These are phyloP conservation scores for Trichaptum fuscoviolaceum DNA, from an alignment of 768 basidiomycete genomes.

Conservation along the genomic window DNA sequence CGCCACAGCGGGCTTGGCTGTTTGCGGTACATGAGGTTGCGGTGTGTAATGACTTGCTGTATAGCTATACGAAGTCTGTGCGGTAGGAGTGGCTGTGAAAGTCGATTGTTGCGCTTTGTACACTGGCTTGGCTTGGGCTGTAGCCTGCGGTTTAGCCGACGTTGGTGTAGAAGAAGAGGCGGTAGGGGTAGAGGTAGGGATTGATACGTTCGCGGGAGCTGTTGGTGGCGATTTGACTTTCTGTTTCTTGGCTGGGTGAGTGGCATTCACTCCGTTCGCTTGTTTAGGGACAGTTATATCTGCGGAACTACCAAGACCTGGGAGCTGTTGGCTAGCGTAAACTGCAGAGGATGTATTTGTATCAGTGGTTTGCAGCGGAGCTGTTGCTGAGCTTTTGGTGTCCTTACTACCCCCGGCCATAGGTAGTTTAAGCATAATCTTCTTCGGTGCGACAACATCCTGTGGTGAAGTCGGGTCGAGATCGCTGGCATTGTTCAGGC, in stretches of 20 bases:
- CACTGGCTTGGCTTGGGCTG: slow-evolving; percentile 5
- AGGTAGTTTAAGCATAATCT: slow-evolving; percentile 73
- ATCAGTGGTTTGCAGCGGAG: slow-evolving; percentile 7
- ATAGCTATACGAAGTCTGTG: slow-evolving; percentile 2
- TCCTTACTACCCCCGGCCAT: neutral
- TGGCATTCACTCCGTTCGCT: slow-evolving; percentile 1
- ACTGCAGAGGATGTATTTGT: slow-evolving; percentile 9
- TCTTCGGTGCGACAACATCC: slow-evolving; percentile 21
- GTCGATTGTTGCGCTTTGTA: neutral
- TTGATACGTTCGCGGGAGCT: slow-evolving; percentile 16
- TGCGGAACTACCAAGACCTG: slow-evolving; percentile 21
- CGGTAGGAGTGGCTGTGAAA: neutral
- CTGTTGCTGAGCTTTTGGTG: neutral
- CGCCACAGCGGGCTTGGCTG: slow-evolving; percentile 13
- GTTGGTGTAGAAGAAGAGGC: slow-evolving; percentile 18
- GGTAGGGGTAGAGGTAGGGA: slow-evolving; percentile 13
- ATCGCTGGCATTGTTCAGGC: slow-evolving; percentile 51
- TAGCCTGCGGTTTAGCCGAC: slow-evolving; percentile 9
- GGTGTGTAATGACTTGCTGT: slow-evolving; percentile 7
- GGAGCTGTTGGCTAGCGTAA: slow-evolving; percentile 18
- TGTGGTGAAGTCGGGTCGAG: slow-evolving; percentile 33
- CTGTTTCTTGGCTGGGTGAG: slow-evolving; percentile 14
- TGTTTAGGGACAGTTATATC: slow-evolving; percentile 9
- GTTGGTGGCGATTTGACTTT: slow-evolving; percentile 18
- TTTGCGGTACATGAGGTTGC: slow-evolving; percentile 7